These are phyloP conservation scores for Paramecium octaurelia DNA, from an alignment of 73 alveolate genomes.

Conservation along the genomic window DNA sequence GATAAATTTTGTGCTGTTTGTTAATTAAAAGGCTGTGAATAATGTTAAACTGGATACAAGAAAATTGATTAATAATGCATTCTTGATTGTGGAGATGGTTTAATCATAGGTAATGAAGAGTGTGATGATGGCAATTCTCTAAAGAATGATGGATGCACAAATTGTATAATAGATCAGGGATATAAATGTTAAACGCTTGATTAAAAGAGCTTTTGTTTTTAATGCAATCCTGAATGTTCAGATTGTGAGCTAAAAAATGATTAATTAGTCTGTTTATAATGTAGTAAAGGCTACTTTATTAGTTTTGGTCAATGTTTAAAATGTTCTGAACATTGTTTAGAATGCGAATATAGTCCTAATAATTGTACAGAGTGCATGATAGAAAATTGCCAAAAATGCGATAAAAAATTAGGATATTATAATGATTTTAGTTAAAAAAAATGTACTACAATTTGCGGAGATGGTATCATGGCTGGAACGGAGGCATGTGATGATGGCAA, in stretches of 20 bases:
- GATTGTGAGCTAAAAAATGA: not conserved
- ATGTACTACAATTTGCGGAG: not conserved
- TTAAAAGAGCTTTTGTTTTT: slow-evolving; percentile 67
- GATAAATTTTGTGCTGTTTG: not conserved
- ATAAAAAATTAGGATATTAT: not conserved
- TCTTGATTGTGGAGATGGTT: slow-evolving; percentile 50
- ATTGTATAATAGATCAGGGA: slow-evolving; percentile 66
- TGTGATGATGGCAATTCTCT: slow-evolving; percentile 68
- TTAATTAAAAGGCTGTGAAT: not conserved
- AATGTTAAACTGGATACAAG: slow-evolving; percentile 8
- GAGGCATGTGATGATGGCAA: slow-evolving; percentile 52
- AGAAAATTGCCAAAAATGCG: not conserved
- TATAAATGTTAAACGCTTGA: slow-evolving; percentile 68
- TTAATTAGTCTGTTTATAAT: not conserved
- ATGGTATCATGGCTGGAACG: not conserved
- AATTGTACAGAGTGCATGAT: not conserved
- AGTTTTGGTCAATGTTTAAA: not conserved
- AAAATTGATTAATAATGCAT: slow-evolving; percentile 52
- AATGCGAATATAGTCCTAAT: not conserved
- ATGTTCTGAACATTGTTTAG: not conserved
- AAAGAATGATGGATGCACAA: slow-evolving; percentile 69
- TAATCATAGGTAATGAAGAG: not conserved
- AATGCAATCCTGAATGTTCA: slow-evolving; percentile 54
- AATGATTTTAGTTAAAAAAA: not conserved
- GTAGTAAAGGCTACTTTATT: not conserved